phyloP scores from a whole-genome alignment of 805 yeast species.

The Candida boleticola region DNA sequence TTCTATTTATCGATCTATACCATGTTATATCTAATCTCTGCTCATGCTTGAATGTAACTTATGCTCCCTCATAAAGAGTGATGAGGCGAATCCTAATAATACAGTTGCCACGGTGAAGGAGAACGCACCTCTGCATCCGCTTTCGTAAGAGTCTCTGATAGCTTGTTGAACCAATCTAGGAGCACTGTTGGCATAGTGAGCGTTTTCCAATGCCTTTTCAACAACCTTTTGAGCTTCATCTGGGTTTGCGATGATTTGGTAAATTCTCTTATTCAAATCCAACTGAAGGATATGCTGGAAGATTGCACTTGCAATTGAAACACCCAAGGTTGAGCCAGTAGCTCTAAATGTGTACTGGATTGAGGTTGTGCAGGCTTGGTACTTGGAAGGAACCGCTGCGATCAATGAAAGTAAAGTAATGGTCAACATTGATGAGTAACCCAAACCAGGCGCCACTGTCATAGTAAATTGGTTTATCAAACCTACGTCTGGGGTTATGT shows the following conservation, averaged over 20 bases:
- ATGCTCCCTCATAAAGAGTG: slow-evolving; percentile 56
- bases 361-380: slow-evolving; percentile 84
- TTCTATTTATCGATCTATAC: no score
- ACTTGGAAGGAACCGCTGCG: slow-evolving; percentile 64
- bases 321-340: slow-evolving; percentile 84
- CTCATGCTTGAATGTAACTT: slow-evolving; percentile 52
- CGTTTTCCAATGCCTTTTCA: slow-evolving; percentile 50
- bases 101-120: slow-evolving; percentile 44
- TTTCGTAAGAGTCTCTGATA: slow-evolving; percentile 49
- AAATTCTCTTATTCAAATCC: slow-evolving; percentile 17
- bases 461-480: slow-evolving; percentile 22
- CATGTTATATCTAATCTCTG: slow-evolving; percentile 36
- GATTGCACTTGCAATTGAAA: slow-evolving; percentile 63
- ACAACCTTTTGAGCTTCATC: slow-evolving; percentile 44
- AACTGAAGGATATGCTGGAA: slow-evolving; percentile 50
- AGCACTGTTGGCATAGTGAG: slow-evolving; percentile 52
- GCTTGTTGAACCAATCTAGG: slow-evolving; percentile 50
- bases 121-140: slow-evolving; percentile 54
- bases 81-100: slow-evolving; percentile 37
- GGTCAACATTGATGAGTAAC: slow-evolving; percentile 66
- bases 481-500: slow-evolving; percentile 18
- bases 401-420: slow-evolving; percentile 72
- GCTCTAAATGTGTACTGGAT: slow-evolving; percentile 87
- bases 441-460: slow-evolving; percentile 57
- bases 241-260: slow-evolving; percentile 28